A percentile compares a stretch with the other conserved stretches of the same genome.
Evolutionary conservation across 768 basidiomycete genomes (phyloP).

Genomic region (Clitopilus passeckerianus): DNA sequence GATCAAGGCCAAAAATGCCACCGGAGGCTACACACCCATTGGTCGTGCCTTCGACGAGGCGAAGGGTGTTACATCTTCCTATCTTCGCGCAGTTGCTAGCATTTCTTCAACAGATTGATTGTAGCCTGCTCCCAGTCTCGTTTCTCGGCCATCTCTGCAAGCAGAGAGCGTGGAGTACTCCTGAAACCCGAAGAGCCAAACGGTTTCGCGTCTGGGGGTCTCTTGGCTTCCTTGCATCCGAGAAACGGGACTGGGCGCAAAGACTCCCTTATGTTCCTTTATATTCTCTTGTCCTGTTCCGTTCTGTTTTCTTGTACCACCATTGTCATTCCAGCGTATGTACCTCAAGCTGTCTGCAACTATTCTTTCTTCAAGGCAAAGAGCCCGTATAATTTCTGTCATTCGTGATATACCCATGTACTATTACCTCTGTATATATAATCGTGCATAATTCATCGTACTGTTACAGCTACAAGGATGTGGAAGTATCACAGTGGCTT

Average conservation of each 20-base stretch:
- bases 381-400: too few species aligned
- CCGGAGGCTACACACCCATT: conserved; percentile 27
- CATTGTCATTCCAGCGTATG: too few species aligned
- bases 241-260: conserved; percentile 2
- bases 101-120: not conserved
- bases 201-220: not conserved
- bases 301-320: not conserved
- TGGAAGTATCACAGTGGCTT: too few species aligned
- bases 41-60: conserved; percentile 34
- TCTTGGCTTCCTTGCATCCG: not conserved
- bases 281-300: not conserved
- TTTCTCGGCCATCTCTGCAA: not conserved
- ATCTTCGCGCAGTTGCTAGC: conserved; percentile 10
- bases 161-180: not conserved
- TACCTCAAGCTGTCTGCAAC: too few species aligned
- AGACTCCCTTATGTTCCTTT: not conserved
- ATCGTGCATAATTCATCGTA: too few species aligned
- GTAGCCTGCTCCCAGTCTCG: not conserved
- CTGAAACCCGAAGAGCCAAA: not conserved
- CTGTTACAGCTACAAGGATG: too few species aligned
- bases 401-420: too few species aligned
- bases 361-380: too few species aligned
- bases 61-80: conserved; percentile 24
- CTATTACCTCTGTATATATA: not conserved
- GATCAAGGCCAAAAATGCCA: conserved; percentile 46